Percentiles rank a stretch among this genome's conserved stretches.
Conservation (phyloP, 768 basidiomycete genomes). For the Phaeolepiota aurea region DNA sequence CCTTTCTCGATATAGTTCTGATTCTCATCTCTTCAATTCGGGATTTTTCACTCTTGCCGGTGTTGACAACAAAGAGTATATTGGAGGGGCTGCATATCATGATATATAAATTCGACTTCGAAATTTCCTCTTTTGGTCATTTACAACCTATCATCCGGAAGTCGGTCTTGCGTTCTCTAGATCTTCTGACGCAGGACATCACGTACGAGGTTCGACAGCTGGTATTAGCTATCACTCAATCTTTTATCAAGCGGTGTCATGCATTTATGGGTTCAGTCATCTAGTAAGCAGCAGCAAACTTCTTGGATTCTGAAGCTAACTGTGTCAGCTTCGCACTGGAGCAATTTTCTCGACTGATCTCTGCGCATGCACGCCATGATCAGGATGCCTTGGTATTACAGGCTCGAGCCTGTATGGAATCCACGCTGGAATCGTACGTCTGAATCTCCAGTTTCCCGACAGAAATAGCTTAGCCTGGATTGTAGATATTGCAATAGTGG, state of each 20-base stretch:
- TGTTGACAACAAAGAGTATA: constrained; percentile 48
- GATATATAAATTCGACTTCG: constrained; percentile 71
- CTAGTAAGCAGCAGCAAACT: constrained; percentile 30
- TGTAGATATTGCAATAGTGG: constrained; percentile 50
- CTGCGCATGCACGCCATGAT: constrained; percentile 34
- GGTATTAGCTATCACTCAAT: constrained; percentile 50
- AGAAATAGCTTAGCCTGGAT: constrained; percentile 1
- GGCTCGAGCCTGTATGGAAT: constrained; percentile 45
- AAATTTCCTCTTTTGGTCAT: constrained; percentile 40
- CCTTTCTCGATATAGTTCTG: constrained; percentile 55
- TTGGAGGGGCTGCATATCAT: constrained; percentile 58
- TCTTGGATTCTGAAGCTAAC: neutral
- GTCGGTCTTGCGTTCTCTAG: constrained; percentile 44
- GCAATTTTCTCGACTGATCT: constrained; percentile 36
- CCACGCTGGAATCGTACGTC: constrained; percentile 39
- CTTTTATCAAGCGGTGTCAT: constrained; percentile 56
- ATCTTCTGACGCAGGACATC: constrained; percentile 41
- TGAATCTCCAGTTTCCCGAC: neutral
- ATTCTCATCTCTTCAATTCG: constrained; percentile 38
- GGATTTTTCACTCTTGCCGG: constrained; percentile 40
- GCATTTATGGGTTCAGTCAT: constrained; percentile 43
- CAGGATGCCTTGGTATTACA: constrained; percentile 56
- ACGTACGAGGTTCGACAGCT: constrained; percentile 65
- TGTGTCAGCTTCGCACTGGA: constrained; percentile 24
- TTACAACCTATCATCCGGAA: constrained; percentile 44